phyloP scores from a whole-genome alignment of 2,329 filamentous ascomycete genomes.

The Nannizziopsis arthrosporioides region DNA sequence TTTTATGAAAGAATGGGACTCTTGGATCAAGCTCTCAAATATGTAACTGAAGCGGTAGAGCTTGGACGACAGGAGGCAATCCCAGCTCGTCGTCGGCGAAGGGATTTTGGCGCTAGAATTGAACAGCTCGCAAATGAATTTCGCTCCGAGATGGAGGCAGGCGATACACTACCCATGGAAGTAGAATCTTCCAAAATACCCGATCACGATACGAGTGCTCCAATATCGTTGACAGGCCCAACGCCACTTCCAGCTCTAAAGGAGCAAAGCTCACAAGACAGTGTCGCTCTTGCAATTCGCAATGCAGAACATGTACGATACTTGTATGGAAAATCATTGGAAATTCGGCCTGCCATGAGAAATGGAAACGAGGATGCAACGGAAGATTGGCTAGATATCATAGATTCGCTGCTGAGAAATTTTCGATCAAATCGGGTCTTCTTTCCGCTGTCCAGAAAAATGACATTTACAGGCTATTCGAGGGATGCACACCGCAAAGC shows the following conservation, averaged over 20 bases:
- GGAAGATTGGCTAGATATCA: slow-evolving; percentile 48
- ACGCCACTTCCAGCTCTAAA: background rate
- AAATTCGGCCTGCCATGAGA: slow-evolving; percentile 39
- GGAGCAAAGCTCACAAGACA: background rate
- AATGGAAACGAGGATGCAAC: slow-evolving; percentile 40
- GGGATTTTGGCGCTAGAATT: slow-evolving; percentile 22
- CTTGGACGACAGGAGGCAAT: slow-evolving; percentile 40
- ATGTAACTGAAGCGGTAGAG: slow-evolving; percentile 62
- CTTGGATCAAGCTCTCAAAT: slow-evolving; percentile 63
- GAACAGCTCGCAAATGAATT: slow-evolving; percentile 33
- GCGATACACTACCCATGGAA: slow-evolving; percentile 15
- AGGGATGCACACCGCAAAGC: slow-evolving; percentile 31
- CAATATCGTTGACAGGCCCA: slow-evolving; percentile 5
- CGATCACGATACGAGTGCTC: slow-evolving; percentile 17
- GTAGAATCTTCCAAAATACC: slow-evolving; percentile 16
- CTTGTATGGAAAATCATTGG: slow-evolving; percentile 37
- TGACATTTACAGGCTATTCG: slow-evolving; percentile 41
- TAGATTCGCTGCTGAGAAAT: slow-evolving; percentile 47
- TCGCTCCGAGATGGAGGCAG: slow-evolving; percentile 18
- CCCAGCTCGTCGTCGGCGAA: slow-evolving; percentile 22
- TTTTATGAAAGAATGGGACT: slow-evolving; percentile 68
- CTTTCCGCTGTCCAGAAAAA: slow-evolving; percentile 43
- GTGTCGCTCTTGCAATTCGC: background rate
- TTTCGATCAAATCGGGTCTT: slow-evolving; percentile 50
- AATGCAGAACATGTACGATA: slow-evolving; percentile 27